phyloP scores from a whole-genome alignment of 345 rosid species.

The Dimocarpus longan region DNA sequence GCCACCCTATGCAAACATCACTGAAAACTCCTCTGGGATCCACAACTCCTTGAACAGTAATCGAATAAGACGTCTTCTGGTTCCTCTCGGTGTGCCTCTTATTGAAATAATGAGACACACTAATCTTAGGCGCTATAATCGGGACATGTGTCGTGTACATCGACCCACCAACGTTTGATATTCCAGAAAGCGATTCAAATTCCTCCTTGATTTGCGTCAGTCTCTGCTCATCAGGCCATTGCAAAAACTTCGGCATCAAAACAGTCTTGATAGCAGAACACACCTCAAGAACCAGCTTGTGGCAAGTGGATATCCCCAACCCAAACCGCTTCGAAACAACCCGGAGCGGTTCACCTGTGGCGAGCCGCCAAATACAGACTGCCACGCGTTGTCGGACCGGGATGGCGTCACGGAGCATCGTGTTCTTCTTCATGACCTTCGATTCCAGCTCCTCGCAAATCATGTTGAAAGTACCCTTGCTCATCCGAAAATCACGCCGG shows the following conservation, averaged over 20 bases:
- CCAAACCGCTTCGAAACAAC: conserved; percentile 86
- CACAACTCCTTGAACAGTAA: conserved; percentile 82
- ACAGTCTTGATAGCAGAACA: conserved; percentile 70
- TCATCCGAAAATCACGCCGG: conserved; percentile 71
- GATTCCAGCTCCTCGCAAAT: conserved; percentile 74
- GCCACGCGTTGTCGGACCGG: conserved; percentile 90
- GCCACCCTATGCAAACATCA: conserved; percentile 83
- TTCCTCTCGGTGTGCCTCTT: conserved; percentile 81
- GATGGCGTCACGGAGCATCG: conserved; percentile 82
- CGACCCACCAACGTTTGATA: conserved; percentile 70
- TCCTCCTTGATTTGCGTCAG: conserved; percentile 40
- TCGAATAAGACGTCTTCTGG: conserved; percentile 82
- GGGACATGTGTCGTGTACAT: conserved; percentile 86
- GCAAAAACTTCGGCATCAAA: conserved; percentile 65
- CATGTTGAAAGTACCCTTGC: conserved; percentile 69
- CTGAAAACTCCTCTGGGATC: conserved; percentile 68
- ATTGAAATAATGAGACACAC: conserved; percentile 73
- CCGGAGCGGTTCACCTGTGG: conserved; percentile 80
- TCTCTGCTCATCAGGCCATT: conserved; percentile 64
- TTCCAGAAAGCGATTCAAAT: conserved; percentile 52
- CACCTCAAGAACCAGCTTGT: conserved; percentile 81
- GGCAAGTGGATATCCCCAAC: conserved; percentile 84
- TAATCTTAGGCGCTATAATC: conserved; percentile 76
- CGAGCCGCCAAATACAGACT: conserved; percentile 89
- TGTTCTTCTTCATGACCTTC: conserved; percentile 82